Evolutionary conservation across 2,329 filamentous ascomycete genomes (phyloP).

Genomic region (Hypoxylon sp.): DNA sequence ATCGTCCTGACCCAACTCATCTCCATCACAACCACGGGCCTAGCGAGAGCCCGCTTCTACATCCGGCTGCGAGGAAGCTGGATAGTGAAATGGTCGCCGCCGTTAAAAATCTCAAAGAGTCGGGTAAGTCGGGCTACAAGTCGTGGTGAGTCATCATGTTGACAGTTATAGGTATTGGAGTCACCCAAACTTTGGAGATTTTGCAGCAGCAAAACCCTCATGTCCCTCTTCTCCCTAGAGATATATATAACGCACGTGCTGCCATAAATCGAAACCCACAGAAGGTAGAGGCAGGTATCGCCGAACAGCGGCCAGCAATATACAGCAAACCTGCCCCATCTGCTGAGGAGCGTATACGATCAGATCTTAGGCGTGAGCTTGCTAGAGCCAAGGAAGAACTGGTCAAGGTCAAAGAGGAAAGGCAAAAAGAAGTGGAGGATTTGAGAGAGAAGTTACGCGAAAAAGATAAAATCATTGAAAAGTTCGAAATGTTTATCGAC

Average conservation of each 20-base stretch:
- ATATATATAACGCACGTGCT: constrained; percentile 77
- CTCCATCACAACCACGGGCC: constrained; percentile 75
- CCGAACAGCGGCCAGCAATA: constrained; percentile 74
- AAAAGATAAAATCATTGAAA: constrained; percentile 73
- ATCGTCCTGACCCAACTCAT: constrained; percentile 72
- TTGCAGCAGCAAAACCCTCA: constrained; percentile 75
- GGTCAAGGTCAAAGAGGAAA: constrained; percentile 69
- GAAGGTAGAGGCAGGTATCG: constrained; percentile 72
- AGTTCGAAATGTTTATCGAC: constrained; percentile 79
- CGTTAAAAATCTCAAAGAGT: constrained; percentile 76
- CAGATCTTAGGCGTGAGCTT: constrained; percentile 73
- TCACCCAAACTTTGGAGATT: constrained; percentile 76
- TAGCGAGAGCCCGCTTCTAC: constrained; percentile 76
- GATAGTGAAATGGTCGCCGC: constrained; percentile 78
- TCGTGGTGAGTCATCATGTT: constrained; percentile 50
- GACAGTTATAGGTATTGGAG: constrained; percentile 69
- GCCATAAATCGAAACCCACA: constrained; percentile 76
- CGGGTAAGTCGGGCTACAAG: constrained; percentile 64
- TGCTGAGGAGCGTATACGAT: constrained; percentile 74
- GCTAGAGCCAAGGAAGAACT: constrained; percentile 71
- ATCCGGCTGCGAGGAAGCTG: constrained; percentile 75
- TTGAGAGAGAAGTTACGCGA: constrained; percentile 73
- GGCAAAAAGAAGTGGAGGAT: constrained; percentile 70
- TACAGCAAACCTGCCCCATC: constrained; percentile 77
- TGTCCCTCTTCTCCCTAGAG: constrained; percentile 73